Conservation (phyloP, 768 basidiomycete genomes). For the Boletus subparvulus region DNA sequence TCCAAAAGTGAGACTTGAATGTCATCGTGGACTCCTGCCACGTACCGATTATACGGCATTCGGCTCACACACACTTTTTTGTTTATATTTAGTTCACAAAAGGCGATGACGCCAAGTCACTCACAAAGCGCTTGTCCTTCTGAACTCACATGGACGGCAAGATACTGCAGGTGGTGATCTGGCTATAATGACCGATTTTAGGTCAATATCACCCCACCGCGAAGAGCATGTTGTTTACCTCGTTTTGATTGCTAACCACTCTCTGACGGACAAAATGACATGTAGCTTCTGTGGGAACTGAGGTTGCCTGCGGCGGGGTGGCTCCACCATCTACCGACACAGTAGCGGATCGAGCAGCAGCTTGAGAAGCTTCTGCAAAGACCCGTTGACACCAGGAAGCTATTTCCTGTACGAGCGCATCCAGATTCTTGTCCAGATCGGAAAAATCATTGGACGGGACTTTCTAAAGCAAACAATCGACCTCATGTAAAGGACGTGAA, state of each 20-base stretch:
- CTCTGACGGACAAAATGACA: constrained; percentile 52
- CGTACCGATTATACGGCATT: constrained; percentile 47
- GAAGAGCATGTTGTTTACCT: constrained; percentile 44
- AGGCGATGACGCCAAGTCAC: constrained; percentile 33
- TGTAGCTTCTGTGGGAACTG: constrained; percentile 28
- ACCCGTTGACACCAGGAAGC: constrained; percentile 58
- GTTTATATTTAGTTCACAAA: constrained; percentile 34
- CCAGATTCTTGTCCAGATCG: constrained; percentile 66
- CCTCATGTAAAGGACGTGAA: constrained; percentile 24
- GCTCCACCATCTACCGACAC: constrained; percentile 35
- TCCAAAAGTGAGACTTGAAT: constrained; percentile 52
- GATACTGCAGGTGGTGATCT: constrained; percentile 50
- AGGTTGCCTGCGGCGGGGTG: constrained; percentile 32
- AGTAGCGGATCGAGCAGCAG: constrained; percentile 60
- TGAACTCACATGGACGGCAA: constrained; percentile 46
- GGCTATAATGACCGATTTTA: constrained; percentile 37
- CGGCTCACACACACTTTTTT: constrained; percentile 57
- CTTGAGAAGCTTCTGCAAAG: constrained; percentile 62
- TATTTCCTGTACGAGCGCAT: constrained; percentile 61
- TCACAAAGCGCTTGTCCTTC: constrained; percentile 46
- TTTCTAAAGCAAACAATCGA: constrained; percentile 41
- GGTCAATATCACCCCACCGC: constrained; percentile 25
- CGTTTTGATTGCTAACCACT: constrained; percentile 44
- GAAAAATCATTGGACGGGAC: constrained; percentile 50
- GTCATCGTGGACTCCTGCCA: constrained; percentile 38